Base-by-base conservation (phyloP, 768 basidiomycete species). In the Boletales sp. region DNA sequence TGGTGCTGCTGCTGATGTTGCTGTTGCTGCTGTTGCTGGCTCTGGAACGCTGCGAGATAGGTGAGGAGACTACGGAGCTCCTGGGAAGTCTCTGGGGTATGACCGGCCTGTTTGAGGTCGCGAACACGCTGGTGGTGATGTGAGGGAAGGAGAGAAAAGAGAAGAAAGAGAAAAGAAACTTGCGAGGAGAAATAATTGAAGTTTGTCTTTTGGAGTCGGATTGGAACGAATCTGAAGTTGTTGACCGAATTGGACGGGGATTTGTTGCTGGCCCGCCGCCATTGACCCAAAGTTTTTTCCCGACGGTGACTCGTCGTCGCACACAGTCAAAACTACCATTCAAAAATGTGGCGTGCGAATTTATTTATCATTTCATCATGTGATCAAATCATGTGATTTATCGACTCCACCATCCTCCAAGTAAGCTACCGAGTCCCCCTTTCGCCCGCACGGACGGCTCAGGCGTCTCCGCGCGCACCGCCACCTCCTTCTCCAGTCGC, bases 331-430 rank as follows among this genome's bases (percentile, higher is more conserved):
- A 65, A 63, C 63, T 50, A 41, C 37, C 56, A 18, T 38, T 31
- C 9, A 30, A 30, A 38, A 15, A 21, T 21, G 61, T 63, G 61
- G 63, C 63, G 63, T 65, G 63, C 7, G 62, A 56, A 21, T 18
- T 21, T 21, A 2, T 21, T 21, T 21, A 4, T 21, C 8, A 0
- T 34, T 4, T 34, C 19, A 41, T 42, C 2, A 8, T 1, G 21
- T 50, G 43, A 60, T 43, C 25, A 40, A 4, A 41, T 50, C 63
- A 64, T 63, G 35, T 58, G 58, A 25, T 38, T 49, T 60, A 52
- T 9, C 65, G 54, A 1, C 87, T 86, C 90, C 89, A 91, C 90
- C 90, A 92, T 5, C 87, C 89, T 21, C 89, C 89, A 21, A 92
- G 70, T 49, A 91, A 63, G 50, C 78, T 77, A 48, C 82, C 75